Evolutionary conservation across 305 asterid species (phyloP).

Genomic region (Fraxinus latifolia): DNA sequence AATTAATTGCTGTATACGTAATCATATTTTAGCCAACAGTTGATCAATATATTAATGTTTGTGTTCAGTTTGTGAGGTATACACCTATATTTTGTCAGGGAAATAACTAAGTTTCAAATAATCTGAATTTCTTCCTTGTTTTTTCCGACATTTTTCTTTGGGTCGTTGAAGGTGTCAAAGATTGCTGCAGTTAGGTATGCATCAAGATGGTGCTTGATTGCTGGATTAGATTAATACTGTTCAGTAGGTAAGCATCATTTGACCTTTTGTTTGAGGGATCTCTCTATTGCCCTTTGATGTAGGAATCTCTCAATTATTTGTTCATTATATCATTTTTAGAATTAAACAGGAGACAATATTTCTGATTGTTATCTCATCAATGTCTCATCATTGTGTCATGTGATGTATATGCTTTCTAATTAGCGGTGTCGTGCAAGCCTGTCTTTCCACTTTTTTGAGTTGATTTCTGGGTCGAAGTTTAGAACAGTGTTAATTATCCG

Average conservation of each 20-base stretch:
- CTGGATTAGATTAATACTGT: conserved; percentile 8
- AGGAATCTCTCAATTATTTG: not conserved
- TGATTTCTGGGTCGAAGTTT: not conserved
- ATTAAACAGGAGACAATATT: not conserved
- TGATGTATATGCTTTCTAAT: not conserved
- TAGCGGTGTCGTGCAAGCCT: not conserved
- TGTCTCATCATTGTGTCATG: not conserved
- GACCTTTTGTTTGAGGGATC: conserved; percentile 15
- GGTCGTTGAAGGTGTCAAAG: not conserved
- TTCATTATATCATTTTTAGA: not conserved
- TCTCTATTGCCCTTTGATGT: not conserved
- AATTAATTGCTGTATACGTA: not conserved
- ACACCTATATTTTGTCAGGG: not conserved
- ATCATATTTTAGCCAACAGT: not conserved
- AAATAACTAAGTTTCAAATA: not conserved
- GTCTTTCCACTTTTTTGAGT: not conserved
- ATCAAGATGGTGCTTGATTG: conserved; percentile 22
- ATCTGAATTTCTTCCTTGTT: not conserved
- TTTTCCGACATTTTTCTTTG: not conserved
- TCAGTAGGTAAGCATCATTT: conserved; percentile 25
- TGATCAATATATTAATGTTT: not conserved
- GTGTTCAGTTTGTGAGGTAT: not conserved
- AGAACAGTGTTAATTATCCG: not conserved
- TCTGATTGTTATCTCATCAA: not conserved
- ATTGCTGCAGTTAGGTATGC: conserved; percentile 27